Evolutionary conservation across 768 basidiomycete species (phyloP), one percentile per base, ranked within the genome.

Genomic region (Suillus subluteus): DNA sequence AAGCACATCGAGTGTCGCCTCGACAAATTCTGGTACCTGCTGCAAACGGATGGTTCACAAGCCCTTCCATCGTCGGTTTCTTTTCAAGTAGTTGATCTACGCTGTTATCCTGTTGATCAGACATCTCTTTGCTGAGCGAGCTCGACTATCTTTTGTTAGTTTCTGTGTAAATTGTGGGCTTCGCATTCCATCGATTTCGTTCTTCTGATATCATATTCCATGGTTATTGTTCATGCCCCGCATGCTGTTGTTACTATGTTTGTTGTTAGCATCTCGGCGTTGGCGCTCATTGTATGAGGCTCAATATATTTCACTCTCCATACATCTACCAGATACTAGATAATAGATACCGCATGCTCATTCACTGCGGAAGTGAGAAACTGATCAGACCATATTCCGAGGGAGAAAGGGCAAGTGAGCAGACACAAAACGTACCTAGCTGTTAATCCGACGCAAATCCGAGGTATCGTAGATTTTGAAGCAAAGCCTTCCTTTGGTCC

Each of bases 11-110:
- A 21, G 18, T 13, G 40, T 6, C 38, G 12, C 15, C 23, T n/a
- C 37, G 38, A 38, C 58, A 15, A 38, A 1, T 16, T 1, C 38
- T 4, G 40, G 26, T 5, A 59, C 40, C 9, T 26, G 58, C 16
- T 16, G 58, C 40, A 59, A 59, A 18, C 58, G 58, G 40, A 59
- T 59, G 58, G 55, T 37, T n/a, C 58, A 59, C 40, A 59, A 41
- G 26, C 58, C 38, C 8, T 15, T 18, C 1, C 40, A 26, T 18
- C 40, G 40, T 26, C 58, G 58, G 5, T 30, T 41, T 26, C 58
- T 30, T 30, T 41, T 59, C 23, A 26, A 26, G 38, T 59, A 41
- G 58, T 41, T 41, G 58, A 59, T 41, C 58, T 59, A 59, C 38
- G 4, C 8, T 41, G 16, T 9, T 18, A 26, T 41, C 58, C 58